phyloP scores from a whole-genome alignment of 306 rosid genomes.

The Corylus heterophylla region DNA sequence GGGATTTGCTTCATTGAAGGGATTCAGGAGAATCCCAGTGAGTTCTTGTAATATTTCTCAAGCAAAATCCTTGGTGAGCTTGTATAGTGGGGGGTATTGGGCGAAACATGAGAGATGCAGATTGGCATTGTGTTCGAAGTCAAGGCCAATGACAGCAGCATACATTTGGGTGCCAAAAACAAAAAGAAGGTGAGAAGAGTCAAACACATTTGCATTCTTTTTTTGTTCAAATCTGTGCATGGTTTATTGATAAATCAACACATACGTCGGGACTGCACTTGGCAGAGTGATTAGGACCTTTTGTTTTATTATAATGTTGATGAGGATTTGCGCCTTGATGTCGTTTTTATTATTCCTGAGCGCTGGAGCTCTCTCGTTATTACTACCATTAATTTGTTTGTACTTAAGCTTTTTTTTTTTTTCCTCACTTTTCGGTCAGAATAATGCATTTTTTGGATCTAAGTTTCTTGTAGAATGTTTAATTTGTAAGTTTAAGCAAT shows the following conservation, averaged over 20 bases:
- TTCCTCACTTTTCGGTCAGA: too few species aligned
- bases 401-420: too few species aligned
- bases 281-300: too few species aligned
- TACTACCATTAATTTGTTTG: too few species aligned
- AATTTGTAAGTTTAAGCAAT: too few species aligned
- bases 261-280: not conserved
- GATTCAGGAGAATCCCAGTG: conserved; percentile 45
- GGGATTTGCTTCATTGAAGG: conserved; percentile 39
- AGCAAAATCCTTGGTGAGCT: conserved; percentile 60
- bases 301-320: too few species aligned
- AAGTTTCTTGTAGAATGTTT: too few species aligned
- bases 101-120: conserved; percentile 47
- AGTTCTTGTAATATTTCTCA: conserved; percentile 56
- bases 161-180: conserved; percentile 57
- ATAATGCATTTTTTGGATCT: too few species aligned
- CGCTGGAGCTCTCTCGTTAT: too few species aligned
- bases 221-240: not conserved
- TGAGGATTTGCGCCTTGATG: too few species aligned
- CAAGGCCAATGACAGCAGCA: conserved; percentile 60
- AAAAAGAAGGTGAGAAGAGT: conserved; percentile 11
- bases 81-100: conserved; percentile 64
- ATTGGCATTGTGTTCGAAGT: conserved; percentile 60
- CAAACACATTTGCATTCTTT: not conserved
- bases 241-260: not conserved
- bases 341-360: too few species aligned